Evolutionary conservation across 805 yeast genomes (phyloP), one percentile per base, ranked within the genome.

Genomic region (Ogataea naganishii): DNA sequence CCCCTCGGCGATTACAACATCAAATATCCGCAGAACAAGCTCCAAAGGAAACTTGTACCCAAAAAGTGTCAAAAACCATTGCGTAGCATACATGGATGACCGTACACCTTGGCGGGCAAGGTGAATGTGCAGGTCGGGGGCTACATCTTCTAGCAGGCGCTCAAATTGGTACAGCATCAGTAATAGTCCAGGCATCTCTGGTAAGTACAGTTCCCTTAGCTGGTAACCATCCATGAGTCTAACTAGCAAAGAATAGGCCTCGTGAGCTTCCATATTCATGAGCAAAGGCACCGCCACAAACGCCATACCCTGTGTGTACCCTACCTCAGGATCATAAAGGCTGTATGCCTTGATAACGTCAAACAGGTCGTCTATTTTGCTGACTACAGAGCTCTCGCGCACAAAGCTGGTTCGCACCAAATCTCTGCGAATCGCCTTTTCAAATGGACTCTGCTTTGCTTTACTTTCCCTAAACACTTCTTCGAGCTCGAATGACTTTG

Each of bases 291-390:
- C 85, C 0, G 83, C 72, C 25, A 92, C 73, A 47, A 92, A 92
- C 2, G 94, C 94, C 96, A 92, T 86, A 6, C 98, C 97, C 56
- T 92, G 98, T 2, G 96, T 92, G 48, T 92, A 92, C 0, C 98
- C 98, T 29, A 92, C 96, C 30, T 88, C 96, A 1, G 81, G 75
- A 52, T 92, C 97, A 51, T 72, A 80, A 27, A 84, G 58, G 14
- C 92, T 75, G 58, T 89, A 92, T 0, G 86, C 88, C 47, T 81
- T 82, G 38, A 92, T 69, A 18, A 92, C 77, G 33, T 76, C 74
- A 47, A 64, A 81, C 20, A 92, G 59, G 29, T 83, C 75, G 20
- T 71, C 77, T 9, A 66, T 58, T 44, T 77, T 76, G 29, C 75
- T 72, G 17, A 64, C 65, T 34, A 66, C 64, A 15, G 67, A 67